Base-by-base conservation (phyloP, 495 filamentous ascomycete species). In the Penicillium ucsense region DNA sequence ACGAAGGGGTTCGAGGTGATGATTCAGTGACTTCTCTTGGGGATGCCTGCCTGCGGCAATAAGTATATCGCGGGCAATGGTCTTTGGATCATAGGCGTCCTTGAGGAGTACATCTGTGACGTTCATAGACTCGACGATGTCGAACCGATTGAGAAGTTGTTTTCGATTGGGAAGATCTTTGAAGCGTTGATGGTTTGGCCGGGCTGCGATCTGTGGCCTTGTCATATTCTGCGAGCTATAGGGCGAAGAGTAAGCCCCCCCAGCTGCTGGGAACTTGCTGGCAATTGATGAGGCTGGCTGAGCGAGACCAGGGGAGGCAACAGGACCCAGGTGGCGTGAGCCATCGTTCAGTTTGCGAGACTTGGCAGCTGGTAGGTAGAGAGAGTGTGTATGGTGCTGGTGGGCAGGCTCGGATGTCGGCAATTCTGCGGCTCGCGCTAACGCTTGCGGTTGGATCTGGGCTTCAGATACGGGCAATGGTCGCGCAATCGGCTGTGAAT, bases 21-120 rank as follows among this genome's bases (percentile, higher is more conserved):
- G 61, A 51, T 88, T 88, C 11, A 88, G 53, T 5, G 52, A 45
- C 4, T 67, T 59, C 53, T 79, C 73, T 8, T 70, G 71, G 0
- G 82, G 82, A 56, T 85, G 80, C 12, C 73, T 73, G 8, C 77
- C 80, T 0, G 75, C 59, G 20, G 78, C 75, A 34, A 86, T 68
- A 28, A 86, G 61, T 3, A 88, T 67, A 55, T 86, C 81, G 29
- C 79, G 66, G 4, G 82, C 83, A 49, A 88, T 84, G 0, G 80
- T 85, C 10, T 69, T 64, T 0, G 74, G 66, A 57, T 86, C 64
- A 57, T 87, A 88, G 1, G 43, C 56, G 6, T 60, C 59, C 49
- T 73, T 69, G 7, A 72, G 36, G 6, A 29, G 27, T 4, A 72
- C 76, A 45, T 76, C 68, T 33, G 61, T 59, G 31, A 55, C 56